Conservation (phyloP, 2,329 filamentous ascomycete species). For the Aspergillus transmontanensis region DNA sequence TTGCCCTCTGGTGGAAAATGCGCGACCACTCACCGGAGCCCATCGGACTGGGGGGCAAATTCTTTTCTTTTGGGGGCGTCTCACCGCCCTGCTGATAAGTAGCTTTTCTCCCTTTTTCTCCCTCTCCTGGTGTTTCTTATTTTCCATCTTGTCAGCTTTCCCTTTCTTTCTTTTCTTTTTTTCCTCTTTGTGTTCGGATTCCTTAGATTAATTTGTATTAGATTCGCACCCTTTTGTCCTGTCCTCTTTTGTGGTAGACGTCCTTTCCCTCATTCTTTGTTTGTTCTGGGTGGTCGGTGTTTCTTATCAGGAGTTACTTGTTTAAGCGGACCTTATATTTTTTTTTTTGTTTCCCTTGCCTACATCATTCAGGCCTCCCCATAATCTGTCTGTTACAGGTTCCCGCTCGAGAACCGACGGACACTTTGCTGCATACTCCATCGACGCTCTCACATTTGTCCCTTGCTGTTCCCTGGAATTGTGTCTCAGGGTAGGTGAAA, state of each 20-base stretch:
- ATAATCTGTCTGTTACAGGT: slow-evolving; percentile 8
- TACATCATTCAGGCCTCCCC: slow-evolving; percentile 3
- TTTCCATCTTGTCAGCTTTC: slow-evolving; percentile 20
- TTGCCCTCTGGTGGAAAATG: not conserved
- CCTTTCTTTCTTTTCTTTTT: slow-evolving; percentile 12
- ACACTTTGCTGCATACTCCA: not conserved
- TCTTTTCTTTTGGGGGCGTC: not conserved
- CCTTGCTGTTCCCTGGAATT: slow-evolving; percentile 19
- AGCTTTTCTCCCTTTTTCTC: slow-evolving; percentile 18
- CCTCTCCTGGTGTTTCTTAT: slow-evolving; percentile 19
- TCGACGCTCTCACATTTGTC: not conserved
- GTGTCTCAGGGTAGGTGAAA: slow-evolving; percentile 12
- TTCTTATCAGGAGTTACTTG: slow-evolving; percentile 11
- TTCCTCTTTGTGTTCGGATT: slow-evolving; percentile 17
- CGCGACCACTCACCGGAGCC: slow-evolving; percentile 1
- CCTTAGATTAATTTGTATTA: slow-evolving; percentile 13
- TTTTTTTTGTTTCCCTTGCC: slow-evolving; percentile 11
- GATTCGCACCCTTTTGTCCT: slow-evolving; percentile 10
- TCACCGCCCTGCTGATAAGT: slow-evolving; percentile 12
- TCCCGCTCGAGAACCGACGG: too few species aligned
- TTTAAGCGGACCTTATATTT: not conserved
- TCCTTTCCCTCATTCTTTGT: slow-evolving; percentile 16
- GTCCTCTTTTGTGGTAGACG: slow-evolving; percentile 16
- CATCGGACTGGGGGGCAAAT: slow-evolving; percentile 13
- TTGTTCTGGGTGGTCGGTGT: slow-evolving; percentile 4